Conservation (phyloP, 805 yeast species). For the Cyberlindnera maritima region DNA sequence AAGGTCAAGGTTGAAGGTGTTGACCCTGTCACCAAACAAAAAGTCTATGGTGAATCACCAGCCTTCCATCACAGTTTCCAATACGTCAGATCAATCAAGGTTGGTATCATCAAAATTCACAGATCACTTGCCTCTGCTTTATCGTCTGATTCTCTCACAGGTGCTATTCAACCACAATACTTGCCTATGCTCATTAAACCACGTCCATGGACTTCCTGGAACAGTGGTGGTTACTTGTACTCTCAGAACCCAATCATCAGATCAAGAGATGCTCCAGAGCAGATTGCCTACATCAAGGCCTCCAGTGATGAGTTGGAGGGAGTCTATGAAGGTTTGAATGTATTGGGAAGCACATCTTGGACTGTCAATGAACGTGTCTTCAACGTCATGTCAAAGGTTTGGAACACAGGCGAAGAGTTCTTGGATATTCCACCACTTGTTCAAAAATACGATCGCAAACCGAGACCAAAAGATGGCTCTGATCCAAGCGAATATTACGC, state of each 20-base stretch:
- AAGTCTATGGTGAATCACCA: slow-evolving; percentile 73
- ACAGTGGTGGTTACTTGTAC: slow-evolving; percentile 81
- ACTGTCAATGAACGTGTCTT: slow-evolving; percentile 76
- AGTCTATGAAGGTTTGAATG: slow-evolving; percentile 80
- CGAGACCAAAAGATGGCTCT: slow-evolving; percentile 57
- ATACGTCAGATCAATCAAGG: slow-evolving; percentile 69
- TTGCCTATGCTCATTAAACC: slow-evolving; percentile 93
- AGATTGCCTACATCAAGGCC: slow-evolving; percentile 80
- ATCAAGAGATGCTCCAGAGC: slow-evolving; percentile 84
- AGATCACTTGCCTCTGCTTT: slow-evolving; percentile 61
- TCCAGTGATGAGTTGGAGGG: slow-evolving; percentile 69
- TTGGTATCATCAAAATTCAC: slow-evolving; percentile 82
- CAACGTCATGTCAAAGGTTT: slow-evolving; percentile 65
- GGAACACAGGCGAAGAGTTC: slow-evolving; percentile 83
- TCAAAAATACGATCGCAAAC: slow-evolving; percentile 47
- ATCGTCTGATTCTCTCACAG: slow-evolving; percentile 60
- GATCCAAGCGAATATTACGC: slow-evolving; percentile 71
- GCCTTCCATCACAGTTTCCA: slow-evolving; percentile 90
- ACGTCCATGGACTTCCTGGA: slow-evolving; percentile 80
- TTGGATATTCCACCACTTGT: slow-evolving; percentile 66
- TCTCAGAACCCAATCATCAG: slow-evolving; percentile 65
- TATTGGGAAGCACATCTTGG: slow-evolving; percentile 88
- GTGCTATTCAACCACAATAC: slow-evolving; percentile 77
- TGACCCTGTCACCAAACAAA: slow-evolving; percentile 74
- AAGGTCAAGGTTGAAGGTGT: slow-evolving; percentile 73